Percentiles rank a stretch among this genome's conserved stretches.
These are phyloP conservation scores for Elaeagnus macrophylla DNA, from an alignment of 306 rosid genomes.

Conservation along the genomic window DNA sequence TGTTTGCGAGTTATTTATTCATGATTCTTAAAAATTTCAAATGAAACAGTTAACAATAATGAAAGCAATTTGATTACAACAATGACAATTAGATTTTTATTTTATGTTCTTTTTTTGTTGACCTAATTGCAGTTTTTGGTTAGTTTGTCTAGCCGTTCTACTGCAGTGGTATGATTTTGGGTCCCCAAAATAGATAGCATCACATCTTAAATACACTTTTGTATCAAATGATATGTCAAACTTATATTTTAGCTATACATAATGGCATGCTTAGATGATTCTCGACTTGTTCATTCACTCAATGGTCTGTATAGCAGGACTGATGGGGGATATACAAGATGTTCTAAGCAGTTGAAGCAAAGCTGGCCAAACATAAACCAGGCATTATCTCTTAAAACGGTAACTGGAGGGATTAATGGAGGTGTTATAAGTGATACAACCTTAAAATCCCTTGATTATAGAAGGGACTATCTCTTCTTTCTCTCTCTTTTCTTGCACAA, in stretches of 20 bases:
- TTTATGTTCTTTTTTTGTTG: too few species aligned
- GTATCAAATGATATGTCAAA: background rate
- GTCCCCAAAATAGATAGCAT: background rate
- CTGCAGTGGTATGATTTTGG: too few species aligned
- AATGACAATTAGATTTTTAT: too few species aligned
- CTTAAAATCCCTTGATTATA: constrained; percentile 61
- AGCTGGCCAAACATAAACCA: constrained; percentile 62
- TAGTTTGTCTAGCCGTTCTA: too few species aligned
- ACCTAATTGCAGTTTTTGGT: too few species aligned
- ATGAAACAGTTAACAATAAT: too few species aligned
- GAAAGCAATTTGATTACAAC: too few species aligned
- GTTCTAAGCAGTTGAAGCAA: constrained; percentile 53
- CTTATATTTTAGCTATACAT: background rate
- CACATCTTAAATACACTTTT: background rate
- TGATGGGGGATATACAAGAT: constrained; percentile 33
- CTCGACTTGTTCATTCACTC: constrained; percentile 13
- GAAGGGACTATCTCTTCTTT: constrained; percentile 69
- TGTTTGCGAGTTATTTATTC: too few species aligned
- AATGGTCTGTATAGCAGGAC: constrained; percentile 34
- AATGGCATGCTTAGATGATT: background rate
- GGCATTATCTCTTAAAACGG: constrained; percentile 64
- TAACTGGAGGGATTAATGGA: constrained; percentile 91
- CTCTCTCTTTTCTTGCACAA: constrained; percentile 74
- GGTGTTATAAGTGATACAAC: constrained; percentile 77
- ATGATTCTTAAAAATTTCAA: too few species aligned